Percentiles rank a stretch among this genome's conserved stretches.
phyloP scores from a whole-genome alignment of 1,139 yeast genomes.

The Nematodospora anomalae region DNA sequence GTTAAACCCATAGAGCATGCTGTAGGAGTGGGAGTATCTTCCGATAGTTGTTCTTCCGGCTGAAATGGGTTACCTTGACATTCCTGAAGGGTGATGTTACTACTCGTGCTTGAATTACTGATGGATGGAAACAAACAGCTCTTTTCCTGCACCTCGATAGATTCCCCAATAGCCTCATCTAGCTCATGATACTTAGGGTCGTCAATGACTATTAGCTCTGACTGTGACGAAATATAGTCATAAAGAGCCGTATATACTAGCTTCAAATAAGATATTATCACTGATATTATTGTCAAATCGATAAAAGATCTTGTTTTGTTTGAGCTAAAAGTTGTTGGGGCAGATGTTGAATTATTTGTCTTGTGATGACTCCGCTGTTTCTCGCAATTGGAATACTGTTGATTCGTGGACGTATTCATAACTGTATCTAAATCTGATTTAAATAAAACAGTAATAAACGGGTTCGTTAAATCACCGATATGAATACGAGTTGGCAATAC shows the following conservation, averaged over 20 bases:
- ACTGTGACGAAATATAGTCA: not conserved
- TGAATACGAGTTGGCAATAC: too few relatives aligned
- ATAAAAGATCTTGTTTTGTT: not conserved
- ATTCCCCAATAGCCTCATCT: not conserved
- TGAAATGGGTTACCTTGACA: not conserved
- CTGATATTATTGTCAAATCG: not conserved
- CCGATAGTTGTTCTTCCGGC: constrained; percentile 1
- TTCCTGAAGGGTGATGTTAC: not conserved
- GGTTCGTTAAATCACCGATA: too few relatives aligned
- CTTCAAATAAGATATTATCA: too few relatives aligned
- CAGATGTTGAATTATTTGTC: not conserved
- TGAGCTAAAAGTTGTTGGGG: too few relatives aligned
- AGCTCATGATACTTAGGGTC: not conserved
- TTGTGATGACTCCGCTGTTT: too few relatives aligned
- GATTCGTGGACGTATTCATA: too few relatives aligned
- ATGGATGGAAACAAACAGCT: constrained; percentile 6
- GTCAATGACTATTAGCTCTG: not conserved
- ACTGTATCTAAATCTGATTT: too few relatives aligned
- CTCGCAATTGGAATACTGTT: too few relatives aligned
- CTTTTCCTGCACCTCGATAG: not conserved
- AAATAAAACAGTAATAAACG: too few relatives aligned
- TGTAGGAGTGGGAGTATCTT: constrained; percentile 9
- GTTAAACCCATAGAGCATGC: constrained; percentile 51
- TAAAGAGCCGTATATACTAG: not conserved
- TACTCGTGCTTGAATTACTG: not conserved